Evolutionary conservation across 2,329 filamentous ascomycete species (phyloP).

Genomic region (Monilinia fructigena): DNA sequence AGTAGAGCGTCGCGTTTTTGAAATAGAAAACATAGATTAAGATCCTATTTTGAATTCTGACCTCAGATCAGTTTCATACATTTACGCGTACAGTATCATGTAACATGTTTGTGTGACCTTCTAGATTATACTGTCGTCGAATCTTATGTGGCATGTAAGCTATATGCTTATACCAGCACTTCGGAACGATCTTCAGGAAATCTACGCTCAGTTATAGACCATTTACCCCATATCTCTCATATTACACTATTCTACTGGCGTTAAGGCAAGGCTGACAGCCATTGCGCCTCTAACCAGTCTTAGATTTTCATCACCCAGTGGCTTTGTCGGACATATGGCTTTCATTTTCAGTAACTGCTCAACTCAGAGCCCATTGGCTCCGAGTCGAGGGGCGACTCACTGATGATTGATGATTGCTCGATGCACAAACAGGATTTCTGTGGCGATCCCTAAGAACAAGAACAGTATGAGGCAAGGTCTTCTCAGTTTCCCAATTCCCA

Average conservation of each 20-base stretch:
- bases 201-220: conserved; percentile 1
- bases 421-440: background rate
- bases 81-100: background rate
- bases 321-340: conserved; percentile 13
- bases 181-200: conserved; percentile 7
- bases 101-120: background rate
- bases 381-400: no score
- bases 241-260: conserved; percentile 4
- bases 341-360: background rate
- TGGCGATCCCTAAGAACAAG: background rate
- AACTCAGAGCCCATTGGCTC: no score
- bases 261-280: conserved; percentile 20
- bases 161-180: conserved; percentile 10
- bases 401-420: background rate
- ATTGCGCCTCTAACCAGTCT: conserved; percentile 14
- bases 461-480: background rate
- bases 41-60: conserved; percentile 17
- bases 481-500: background rate
- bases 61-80: conserved; percentile 9
- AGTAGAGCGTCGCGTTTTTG: background rate
- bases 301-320: conserved; percentile 5
- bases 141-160: conserved; percentile 14
- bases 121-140: background rate
- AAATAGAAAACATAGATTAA: background rate
- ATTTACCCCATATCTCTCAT: background rate